phyloP scores from a whole-genome alignment of 441 rosid species.

The Aquilaria agallochum region DNA sequence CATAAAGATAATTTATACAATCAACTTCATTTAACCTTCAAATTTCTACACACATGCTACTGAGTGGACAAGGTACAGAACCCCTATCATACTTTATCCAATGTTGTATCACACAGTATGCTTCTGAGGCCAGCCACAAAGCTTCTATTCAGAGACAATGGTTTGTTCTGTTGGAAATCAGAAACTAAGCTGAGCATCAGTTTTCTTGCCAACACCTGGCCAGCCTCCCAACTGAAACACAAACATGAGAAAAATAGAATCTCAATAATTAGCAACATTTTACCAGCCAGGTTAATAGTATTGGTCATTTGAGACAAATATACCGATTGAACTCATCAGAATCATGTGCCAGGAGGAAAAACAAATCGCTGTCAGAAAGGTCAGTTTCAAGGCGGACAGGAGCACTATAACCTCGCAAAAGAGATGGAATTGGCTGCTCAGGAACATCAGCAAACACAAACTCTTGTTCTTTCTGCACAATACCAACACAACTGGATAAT shows the following conservation, averaged over 20 bases:
- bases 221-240: constrained; percentile 90
- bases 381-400: constrained; percentile 90
- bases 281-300: constrained; percentile 1
- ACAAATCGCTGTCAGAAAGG: constrained; percentile 67
- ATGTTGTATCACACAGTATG: constrained; percentile 64
- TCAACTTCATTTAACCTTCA: constrained; percentile 1
- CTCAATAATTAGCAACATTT: constrained; percentile 3
- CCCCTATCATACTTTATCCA: constrained; percentile 64
- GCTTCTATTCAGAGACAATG: constrained; percentile 65
- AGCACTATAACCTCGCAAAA: constrained; percentile 89
- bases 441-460: constrained; percentile 70
- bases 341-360: constrained; percentile 95
- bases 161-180: constrained; percentile 75
- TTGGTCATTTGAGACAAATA: constrained; percentile 18
- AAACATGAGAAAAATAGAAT: constrained; percentile 7
- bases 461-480: constrained; percentile 89
- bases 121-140: constrained; percentile 79
- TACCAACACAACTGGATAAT: constrained; percentile 15
- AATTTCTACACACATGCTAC: not conserved
- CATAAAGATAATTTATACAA: constrained; percentile 8
- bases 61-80: not conserved
- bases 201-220: constrained; percentile 88
- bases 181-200: constrained; percentile 89
- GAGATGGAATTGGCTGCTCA: constrained; percentile 86
- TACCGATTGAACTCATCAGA: constrained; percentile 96